A percentile compares a stretch with the other conserved stretches of the same genome.
Conservation (phyloP, 208 protist genomes). For the Wallacemonas rigidus region DNA sequence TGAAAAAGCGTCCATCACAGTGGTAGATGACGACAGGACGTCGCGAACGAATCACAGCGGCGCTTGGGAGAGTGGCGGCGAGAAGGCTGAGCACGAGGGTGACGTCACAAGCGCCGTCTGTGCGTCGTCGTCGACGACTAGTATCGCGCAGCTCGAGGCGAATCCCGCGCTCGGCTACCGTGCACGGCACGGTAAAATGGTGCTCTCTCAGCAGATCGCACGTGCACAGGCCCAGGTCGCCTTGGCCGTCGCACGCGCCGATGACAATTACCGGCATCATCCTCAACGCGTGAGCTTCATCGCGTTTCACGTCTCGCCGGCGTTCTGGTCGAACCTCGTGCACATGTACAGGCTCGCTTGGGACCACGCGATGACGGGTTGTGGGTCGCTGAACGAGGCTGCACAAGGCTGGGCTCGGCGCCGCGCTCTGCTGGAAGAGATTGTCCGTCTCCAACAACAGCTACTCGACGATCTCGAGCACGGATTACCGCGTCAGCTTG, state of each 20-base stretch:
- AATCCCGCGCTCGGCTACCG: constrained; percentile 4
- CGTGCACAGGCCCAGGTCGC: constrained; percentile 9
- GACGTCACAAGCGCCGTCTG: too few species aligned
- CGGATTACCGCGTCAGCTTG: constrained; percentile 31
- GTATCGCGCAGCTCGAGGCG: neutral
- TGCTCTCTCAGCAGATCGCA: constrained; percentile 7
- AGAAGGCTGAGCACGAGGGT: too few species aligned
- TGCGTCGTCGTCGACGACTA: too few species aligned
- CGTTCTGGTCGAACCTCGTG: constrained; percentile 16
- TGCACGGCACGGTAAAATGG: neutral
- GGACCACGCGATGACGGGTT: neutral
- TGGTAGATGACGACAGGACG: too few species aligned
- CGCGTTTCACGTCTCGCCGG: constrained; percentile 9
- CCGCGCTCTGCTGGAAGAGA: constrained; percentile 16
- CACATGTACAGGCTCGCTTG: neutral
- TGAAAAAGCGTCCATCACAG: too few species aligned
- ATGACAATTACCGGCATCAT: neutral
- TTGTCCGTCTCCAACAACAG: constrained; percentile 29
- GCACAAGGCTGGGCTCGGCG: constrained; percentile 3
- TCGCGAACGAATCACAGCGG: too few species aligned
- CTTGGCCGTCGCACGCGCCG: neutral
- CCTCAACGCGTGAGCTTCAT: constrained; percentile 22
- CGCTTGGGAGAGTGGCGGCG: too few species aligned
- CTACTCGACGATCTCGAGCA: constrained; percentile 43
- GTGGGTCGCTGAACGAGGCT: neutral